Base-by-base conservation (phyloP, 495 filamentous ascomycete species). In the Achaetomiella virescens region DNA sequence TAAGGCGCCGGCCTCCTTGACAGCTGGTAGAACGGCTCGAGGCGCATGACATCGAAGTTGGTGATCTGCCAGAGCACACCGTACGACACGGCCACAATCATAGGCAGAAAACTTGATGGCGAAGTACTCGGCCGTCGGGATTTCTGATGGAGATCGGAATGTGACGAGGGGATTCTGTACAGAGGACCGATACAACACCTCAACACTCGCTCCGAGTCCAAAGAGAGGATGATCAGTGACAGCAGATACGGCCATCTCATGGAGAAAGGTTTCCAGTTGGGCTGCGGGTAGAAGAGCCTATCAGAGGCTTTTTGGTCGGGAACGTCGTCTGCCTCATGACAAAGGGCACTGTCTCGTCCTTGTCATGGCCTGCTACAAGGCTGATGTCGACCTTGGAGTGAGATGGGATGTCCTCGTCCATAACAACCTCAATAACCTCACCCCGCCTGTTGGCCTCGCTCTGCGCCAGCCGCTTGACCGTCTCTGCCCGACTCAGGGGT, bases 1-100 rank as follows among this genome's bases (percentile, higher is more conserved):
- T 3, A 83, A 67, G 0, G 84, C 82, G 15, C 86, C 86, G 0
- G 71, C 74, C 38, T 76, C 73, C 55, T 81, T 82, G 8, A 87
- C 36, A 91, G 71, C 61, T 90, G 87, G 55, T 86, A 90, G 58
- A 82, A 90, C 1, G 86, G 80, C 63, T 91, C 87, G 8, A 89
- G 67, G 6, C 87, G 82, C 69, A 83, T 85, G 12, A 89, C 81
- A 55, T 90, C 86, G 48, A 86, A 85, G 70, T 89, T 86, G 43
- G 82, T 81, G 42, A 85, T 75, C 65, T 89, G 85, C 85, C 86
- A 90, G 17, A 90, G 52, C 14, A 90, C 81, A 64, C 87, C 87
- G 61, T 84, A 91, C 0, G 78, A 72, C 36, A 90, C 87, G 44
- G 83, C 79, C 21, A 88, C 68, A 5, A 89, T 61, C 0, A 83